Conservation (phyloP, 2,329 filamentous ascomycete species). For the Elsinoe perseae region DNA sequence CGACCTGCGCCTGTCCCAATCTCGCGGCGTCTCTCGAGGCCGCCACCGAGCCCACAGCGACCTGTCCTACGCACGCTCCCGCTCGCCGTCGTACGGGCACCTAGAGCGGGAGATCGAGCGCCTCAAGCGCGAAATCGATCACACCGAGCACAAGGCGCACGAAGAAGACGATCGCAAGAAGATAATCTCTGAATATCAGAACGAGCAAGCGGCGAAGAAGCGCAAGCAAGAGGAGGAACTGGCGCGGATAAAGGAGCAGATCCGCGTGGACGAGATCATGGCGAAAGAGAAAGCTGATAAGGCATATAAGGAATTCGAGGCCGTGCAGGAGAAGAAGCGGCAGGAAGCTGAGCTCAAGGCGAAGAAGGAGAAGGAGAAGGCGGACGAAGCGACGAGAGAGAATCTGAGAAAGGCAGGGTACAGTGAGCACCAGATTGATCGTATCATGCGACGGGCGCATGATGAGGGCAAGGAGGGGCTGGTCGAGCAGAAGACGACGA, state of each 20-base stretch:
- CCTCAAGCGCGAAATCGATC: background rate
- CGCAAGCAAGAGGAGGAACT: slow-evolving; percentile 8
- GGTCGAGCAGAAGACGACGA: slow-evolving; percentile 6
- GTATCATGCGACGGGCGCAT: background rate
- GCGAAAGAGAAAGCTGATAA: slow-evolving; percentile 14
- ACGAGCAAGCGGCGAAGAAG: slow-evolving; percentile 10
- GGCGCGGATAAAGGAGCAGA: slow-evolving; percentile 4
- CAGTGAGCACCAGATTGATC: slow-evolving; percentile 1
- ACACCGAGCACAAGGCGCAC: background rate
- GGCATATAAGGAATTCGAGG: slow-evolving; percentile 14
- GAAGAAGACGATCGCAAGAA: background rate
- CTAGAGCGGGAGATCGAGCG: slow-evolving; percentile 11
- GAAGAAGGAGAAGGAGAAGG: slow-evolving; percentile 11
- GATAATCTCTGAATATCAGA: slow-evolving; percentile 9
- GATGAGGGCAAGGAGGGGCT: background rate
- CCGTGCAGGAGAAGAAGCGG: slow-evolving; percentile 5
- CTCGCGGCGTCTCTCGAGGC: slow-evolving; percentile 1
- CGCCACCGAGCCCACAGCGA: slow-evolving; percentile 2
- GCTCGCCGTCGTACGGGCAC: background rate
- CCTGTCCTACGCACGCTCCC: slow-evolving; percentile 3
- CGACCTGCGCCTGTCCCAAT: background rate
- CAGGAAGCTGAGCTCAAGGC: slow-evolving; percentile 12
- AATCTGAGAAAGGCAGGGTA: slow-evolving; percentile 4
- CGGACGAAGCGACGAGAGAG: slow-evolving; percentile 4
- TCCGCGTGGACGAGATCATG: slow-evolving; percentile 11